Evolutionary conservation across 2,329 filamentous ascomycete species (phyloP).

Genomic region (Aureobasidium vineae): DNA sequence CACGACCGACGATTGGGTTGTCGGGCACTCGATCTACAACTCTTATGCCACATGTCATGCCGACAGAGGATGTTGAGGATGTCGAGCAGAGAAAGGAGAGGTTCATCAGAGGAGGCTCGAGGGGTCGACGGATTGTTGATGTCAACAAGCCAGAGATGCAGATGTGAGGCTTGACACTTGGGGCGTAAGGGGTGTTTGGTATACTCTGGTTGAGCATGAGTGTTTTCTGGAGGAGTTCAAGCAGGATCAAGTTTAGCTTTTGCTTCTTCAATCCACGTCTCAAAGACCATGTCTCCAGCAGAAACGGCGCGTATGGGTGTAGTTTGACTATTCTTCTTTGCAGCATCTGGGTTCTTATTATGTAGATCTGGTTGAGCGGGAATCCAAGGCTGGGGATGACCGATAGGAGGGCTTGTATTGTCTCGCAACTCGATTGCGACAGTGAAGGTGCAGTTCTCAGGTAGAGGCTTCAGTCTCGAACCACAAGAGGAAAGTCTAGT

Average conservation of each 20-base stretch:
- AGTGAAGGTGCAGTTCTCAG: constrained; percentile 68
- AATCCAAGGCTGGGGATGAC: constrained; percentile 59
- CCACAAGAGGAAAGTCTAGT: constrained; percentile 60
- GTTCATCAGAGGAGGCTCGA: neutral
- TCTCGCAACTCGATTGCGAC: constrained; percentile 71
- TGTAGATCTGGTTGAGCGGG: constrained; percentile 54
- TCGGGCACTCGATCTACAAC: neutral
- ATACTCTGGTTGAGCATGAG: neutral
- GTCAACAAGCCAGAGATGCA: constrained; percentile 2
- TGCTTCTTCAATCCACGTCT: constrained; percentile 62
- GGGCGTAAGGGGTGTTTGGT: too few relatives aligned
- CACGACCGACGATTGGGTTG: neutral
- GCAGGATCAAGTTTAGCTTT: constrained; percentile 10
- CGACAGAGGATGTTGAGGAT: neutral
- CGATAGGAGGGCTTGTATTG: constrained; percentile 51
- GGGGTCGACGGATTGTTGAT: neutral
- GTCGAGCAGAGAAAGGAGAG: neutral
- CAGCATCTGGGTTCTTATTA: constrained; percentile 31
- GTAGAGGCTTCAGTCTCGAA: constrained; percentile 57
- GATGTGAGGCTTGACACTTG: neutral
- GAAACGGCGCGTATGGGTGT: constrained; percentile 62
- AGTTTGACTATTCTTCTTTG: constrained; percentile 42
- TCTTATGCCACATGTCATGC: neutral
- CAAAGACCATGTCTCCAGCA: constrained; percentile 64
- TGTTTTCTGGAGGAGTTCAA: neutral